Base-by-base conservation (phyloP, 371 early-diverging fungal genomes). In the Saksenaea oblongispora region DNA sequence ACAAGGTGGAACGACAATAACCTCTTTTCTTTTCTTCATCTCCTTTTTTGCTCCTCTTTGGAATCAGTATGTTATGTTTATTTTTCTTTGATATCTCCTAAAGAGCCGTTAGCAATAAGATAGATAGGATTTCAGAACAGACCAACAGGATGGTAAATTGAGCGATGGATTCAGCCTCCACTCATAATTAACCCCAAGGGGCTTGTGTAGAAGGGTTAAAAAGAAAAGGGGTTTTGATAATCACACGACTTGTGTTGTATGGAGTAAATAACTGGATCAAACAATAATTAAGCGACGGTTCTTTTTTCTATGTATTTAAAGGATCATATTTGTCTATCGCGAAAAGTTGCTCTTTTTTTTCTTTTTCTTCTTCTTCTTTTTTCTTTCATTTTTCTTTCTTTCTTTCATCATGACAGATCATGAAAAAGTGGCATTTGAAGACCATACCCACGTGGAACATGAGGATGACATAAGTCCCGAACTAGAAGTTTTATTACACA, bases 401-500 rank as follows among this genome's bases (percentile, higher is more conserved):
- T 5, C n/a, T 39, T n/a, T 39, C 1, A 11, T 14, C 15, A 47
- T 47, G 51, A 22, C 51, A 0, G 51, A 47, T n/a, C 62, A 65
- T 18, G 62, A 70, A 34, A 70, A 67, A 7, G 56, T 58, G 26
- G 61, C 72, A 26, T 67, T 72, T 27, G 76, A 75, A 56, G 72
- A 75, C 2, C 67, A 69, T 36, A 64, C 66, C 22, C 72, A 72
- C 65, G 68, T 72, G 47, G 69, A 72, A 22, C 76, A 75, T 64
- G 65, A 67, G 51, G 91, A 91, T 17, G 88, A 88, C 54, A 88
- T 91, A 44, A 72, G 87, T 13, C 84, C 88, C 15, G 91, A 90
- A 73, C 75, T 91, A 27, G 91, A 90, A 63, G 80, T 81, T 4
- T 70, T 90, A 37, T 70, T 91, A 27, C 85, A 89, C 14, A 89